A percentile compares a stretch with the other conserved stretches of the same genome.
phyloP scores from a whole-genome alignment of 306 rosid genomes.

The Carpinus viminea region DNA sequence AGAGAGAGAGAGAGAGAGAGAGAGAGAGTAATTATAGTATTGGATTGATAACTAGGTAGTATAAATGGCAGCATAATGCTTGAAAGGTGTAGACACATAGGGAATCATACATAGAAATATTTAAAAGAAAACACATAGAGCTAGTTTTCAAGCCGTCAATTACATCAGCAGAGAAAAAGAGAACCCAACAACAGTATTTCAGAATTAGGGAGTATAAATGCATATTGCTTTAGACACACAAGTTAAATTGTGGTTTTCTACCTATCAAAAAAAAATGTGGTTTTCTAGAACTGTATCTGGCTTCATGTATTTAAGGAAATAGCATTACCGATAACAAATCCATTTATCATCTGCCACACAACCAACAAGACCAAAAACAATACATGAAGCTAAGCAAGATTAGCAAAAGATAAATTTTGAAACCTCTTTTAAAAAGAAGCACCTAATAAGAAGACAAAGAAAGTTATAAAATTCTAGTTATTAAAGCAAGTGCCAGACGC shows the following conservation, averaged over 20 bases:
- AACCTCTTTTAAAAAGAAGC: neutral
- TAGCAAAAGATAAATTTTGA: neutral
- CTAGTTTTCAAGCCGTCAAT: neutral
- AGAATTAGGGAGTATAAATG: neutral
- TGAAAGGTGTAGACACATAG: neutral
- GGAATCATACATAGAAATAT: neutral
- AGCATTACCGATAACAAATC: neutral
- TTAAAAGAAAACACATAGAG: neutral
- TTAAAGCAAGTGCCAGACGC: neutral
- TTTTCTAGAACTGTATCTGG: too few species aligned
- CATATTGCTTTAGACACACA: neutral
- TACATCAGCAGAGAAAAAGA: neutral
- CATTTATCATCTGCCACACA: neutral
- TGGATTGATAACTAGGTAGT: neutral
- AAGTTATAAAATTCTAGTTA: neutral
- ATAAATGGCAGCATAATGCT: neutral
- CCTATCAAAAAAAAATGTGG: too few species aligned
- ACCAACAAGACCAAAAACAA: neutral
- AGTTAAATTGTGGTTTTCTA: too few species aligned
- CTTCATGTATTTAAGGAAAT: neutral
- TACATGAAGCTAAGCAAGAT: neutral
- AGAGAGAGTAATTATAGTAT: neutral
- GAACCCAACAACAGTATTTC: neutral
- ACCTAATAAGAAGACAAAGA: neutral
- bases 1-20: neutral